Conservation (phyloP, 768 basidiomycete genomes). For the Filobasidium floriforme region DNA sequence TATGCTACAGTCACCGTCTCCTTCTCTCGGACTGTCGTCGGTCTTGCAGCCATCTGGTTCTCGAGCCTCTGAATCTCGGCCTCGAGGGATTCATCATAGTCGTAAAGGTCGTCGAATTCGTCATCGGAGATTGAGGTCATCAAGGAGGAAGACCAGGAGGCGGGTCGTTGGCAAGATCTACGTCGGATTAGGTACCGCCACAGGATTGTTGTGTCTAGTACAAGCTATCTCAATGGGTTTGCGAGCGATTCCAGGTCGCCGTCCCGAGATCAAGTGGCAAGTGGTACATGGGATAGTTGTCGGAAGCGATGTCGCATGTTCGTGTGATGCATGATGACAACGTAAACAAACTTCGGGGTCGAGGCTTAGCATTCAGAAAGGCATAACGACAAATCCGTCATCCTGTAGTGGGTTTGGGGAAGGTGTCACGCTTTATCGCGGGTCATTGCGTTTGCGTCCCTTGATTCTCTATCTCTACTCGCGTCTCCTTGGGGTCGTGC, state of each 20-base stretch:
- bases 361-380: not conserved
- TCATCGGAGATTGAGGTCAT: conserved; percentile 3
- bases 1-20: not conserved
- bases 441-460: not conserved
- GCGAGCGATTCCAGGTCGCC: too few relatives aligned
- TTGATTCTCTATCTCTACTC: not conserved
- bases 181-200: too few relatives aligned
- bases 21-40: not conserved
- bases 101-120: conserved; percentile 16
- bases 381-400: not conserved
- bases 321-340: not conserved
- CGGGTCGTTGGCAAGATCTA: too few relatives aligned
- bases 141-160: not conserved
- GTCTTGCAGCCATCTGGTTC: not conserved
- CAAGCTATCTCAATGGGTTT: too few relatives aligned
- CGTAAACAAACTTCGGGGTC: not conserved
- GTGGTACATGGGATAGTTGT: too few relatives aligned
- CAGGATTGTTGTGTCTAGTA: too few relatives aligned
- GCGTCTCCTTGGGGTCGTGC: conserved; percentile 5
- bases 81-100: conserved; percentile 15
- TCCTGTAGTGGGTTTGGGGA: conserved; percentile 6
- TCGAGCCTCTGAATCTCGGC: conserved; percentile 8
- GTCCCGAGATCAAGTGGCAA: too few relatives aligned
- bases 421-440: conserved; percentile 4
- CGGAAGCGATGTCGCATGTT: too few relatives aligned